Evolutionary conservation across 2,329 filamentous ascomycete species (phyloP).

Genomic region (Periglandula ipomoeae): DNA sequence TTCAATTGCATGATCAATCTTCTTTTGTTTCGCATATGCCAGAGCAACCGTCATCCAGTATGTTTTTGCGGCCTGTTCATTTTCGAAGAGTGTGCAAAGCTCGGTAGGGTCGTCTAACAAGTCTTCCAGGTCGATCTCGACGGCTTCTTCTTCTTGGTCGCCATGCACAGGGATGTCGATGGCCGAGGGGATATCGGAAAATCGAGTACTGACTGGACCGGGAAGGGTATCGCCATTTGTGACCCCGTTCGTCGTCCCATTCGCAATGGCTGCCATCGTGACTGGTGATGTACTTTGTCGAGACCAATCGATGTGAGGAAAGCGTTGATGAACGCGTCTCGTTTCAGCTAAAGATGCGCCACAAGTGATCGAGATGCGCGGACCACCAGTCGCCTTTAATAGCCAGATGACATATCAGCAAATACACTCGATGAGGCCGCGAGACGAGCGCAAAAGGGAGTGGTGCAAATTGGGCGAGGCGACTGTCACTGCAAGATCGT

Average conservation of each 20-base stretch:
- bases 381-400: constrained; percentile 19
- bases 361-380: constrained; percentile 18
- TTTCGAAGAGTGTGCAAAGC: constrained; percentile 89
- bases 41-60: constrained; percentile 98
- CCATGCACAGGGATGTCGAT: constrained; percentile 59
- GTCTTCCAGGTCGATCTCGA: constrained; percentile 88
- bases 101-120: constrained; percentile 91
- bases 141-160: constrained; percentile 60
- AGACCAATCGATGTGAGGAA: background rate
- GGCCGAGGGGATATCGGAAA: constrained; percentile 54
- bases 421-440: constrained; percentile 2
- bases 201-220: constrained; percentile 43
- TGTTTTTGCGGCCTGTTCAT: constrained; percentile 80
- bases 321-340: constrained; percentile 18
- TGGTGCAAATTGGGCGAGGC: background rate
- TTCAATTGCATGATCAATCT: constrained; percentile 75
- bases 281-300: constrained; percentile 11
- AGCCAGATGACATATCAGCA: constrained; percentile 18
- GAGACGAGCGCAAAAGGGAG: background rate
- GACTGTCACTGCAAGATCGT: background rate
- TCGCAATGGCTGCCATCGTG: constrained; percentile 33
- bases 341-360: constrained; percentile 21
- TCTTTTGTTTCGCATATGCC: constrained; percentile 92
- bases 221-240: constrained; percentile 27
- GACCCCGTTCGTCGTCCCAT: constrained; percentile 35